Percentiles rank a stretch among this genome's conserved stretches.
Evolutionary conservation across 2,329 filamentous ascomycete species (phyloP).

Genomic region (Cryphonectria radicalis): DNA sequence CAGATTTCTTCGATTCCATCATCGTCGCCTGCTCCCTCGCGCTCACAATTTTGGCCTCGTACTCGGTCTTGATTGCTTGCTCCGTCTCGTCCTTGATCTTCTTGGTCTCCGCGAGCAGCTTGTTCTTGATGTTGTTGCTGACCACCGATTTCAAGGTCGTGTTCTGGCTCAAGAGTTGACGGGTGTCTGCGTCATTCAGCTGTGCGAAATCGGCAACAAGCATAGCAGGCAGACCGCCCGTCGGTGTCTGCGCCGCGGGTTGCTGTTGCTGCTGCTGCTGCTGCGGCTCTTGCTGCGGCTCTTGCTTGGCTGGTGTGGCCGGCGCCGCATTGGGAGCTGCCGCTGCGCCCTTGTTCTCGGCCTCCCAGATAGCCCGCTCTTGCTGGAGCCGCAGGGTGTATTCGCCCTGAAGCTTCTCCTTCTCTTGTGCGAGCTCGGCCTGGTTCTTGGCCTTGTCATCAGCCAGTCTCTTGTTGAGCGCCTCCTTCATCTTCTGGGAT

Average conservation of each 20-base stretch:
- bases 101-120: conserved; percentile 68
- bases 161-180: conserved; percentile 61
- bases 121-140: conserved; percentile 68
- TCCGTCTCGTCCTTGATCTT: conserved; percentile 61
- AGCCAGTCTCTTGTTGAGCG: conserved; percentile 70
- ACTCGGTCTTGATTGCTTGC: conserved; percentile 49
- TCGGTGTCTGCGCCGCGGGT: conserved; percentile 42
- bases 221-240: conserved; percentile 39
- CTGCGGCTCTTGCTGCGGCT: conserved; percentile 14
- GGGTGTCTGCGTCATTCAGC: conserved; percentile 59
- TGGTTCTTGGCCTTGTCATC: conserved; percentile 63
- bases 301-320: conserved; percentile 47
- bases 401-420: conserved; percentile 54
- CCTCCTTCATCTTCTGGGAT: conserved; percentile 70
- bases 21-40: conserved; percentile 68
- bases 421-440: conserved; percentile 55
- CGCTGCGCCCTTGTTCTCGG: conserved; percentile 49
- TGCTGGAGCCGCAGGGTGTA: conserved; percentile 60
- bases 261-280: conserved; percentile 35
- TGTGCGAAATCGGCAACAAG: conserved; percentile 48
- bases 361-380: conserved; percentile 65
- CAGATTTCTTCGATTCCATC: conserved; percentile 75
- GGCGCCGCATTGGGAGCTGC: conserved; percentile 26
- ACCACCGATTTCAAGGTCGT: conserved; percentile 62
- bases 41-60: conserved; percentile 56